Base-by-base conservation (phyloP, 2,329 filamentous ascomycete species). In the Aspergillus jensenii region DNA sequence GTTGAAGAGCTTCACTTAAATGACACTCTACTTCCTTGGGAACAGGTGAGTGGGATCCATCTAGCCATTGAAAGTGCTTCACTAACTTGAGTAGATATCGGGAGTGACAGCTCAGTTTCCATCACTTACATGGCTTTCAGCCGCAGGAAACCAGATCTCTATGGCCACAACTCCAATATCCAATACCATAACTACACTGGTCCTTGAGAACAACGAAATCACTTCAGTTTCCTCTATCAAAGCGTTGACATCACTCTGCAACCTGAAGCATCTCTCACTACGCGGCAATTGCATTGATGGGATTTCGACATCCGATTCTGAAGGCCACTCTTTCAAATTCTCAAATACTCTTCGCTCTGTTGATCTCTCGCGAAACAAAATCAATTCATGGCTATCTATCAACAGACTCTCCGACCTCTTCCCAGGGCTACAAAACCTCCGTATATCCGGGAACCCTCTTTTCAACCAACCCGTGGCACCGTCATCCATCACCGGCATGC, bases 391-490 rank as follows among this genome's bases (percentile, higher is more conserved):
- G 90, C 68, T 74, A 31, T 90, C 96, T 71, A 80, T 96, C 63
- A 87, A 96, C 67, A 71, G 79, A 5, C 81, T 99, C 1, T 77
- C 84, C 2, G 67, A 72, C 12, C 78, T 85, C 58, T 91, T 96
- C 64, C 93, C 95, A 0, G 85, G 87, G 4, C 80, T 98, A 6
- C 81, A 78, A 12, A 87, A 86, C 35, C 83, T 99, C 40, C 89
- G 93, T 15, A 85, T 96, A 60, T 87, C 90, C 5, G 88, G 92
- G 70, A 98, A 98, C 65, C 93, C 93, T 4, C 82, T 98, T 21
- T 96, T 91, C 74, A 80, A 87, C 54, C 77, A 81, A 62, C 64
- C 76, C 19, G 61, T 70, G 15, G 65, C 65, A 41, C 60, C 61
- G 55, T 72, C 60, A 33, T 61, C 68, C n/a, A 70, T 76, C 53